Conservation (phyloP, 2,329 filamentous ascomycete species). For the Colletotrichum graminicola region DNA sequence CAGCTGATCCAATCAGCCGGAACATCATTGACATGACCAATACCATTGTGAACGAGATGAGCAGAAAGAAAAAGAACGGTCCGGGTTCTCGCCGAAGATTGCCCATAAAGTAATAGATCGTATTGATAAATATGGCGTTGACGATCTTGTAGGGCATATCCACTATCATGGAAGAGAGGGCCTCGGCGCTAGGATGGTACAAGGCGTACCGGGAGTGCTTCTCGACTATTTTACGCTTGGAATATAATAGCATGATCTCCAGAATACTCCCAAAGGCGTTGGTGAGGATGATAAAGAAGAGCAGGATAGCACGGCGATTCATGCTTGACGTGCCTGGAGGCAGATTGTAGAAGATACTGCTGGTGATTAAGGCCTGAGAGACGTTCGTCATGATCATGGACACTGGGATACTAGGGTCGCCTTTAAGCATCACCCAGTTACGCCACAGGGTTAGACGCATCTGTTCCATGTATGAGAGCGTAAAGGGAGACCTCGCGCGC, state of each 20-base stretch:
- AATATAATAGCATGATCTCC: conserved; percentile 55
- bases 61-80: conserved; percentile 74
- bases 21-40: conserved; percentile 77
- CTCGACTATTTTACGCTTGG: conserved; percentile 54
- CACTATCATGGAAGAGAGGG: conserved; percentile 44
- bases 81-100: conserved; percentile 62
- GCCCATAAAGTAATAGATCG: conserved; percentile 58
- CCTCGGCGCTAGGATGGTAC: conserved; percentile 54
- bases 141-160: conserved; percentile 53
- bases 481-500: conserved; percentile 61
- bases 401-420: conserved; percentile 55
- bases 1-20: conserved; percentile 56
- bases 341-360: conserved; percentile 63
- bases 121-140: conserved; percentile 53
- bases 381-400: conserved; percentile 58
- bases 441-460: conserved; percentile 57
- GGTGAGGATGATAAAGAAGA: conserved; percentile 67
- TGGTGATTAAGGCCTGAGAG: conserved; percentile 64
- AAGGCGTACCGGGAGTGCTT: conserved; percentile 57
- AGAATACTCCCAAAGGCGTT: conserved; percentile 60
- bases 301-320: conserved; percentile 58
- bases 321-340: conserved; percentile 58
- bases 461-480: conserved; percentile 61
- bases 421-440: conserved; percentile 54
- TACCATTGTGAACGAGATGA: conserved; percentile 70